Evolutionary conservation across 2,329 filamentous ascomycete genomes (phyloP), one percentile per base, ranked within the genome.

Genomic region (Cladosporium sp.): DNA sequence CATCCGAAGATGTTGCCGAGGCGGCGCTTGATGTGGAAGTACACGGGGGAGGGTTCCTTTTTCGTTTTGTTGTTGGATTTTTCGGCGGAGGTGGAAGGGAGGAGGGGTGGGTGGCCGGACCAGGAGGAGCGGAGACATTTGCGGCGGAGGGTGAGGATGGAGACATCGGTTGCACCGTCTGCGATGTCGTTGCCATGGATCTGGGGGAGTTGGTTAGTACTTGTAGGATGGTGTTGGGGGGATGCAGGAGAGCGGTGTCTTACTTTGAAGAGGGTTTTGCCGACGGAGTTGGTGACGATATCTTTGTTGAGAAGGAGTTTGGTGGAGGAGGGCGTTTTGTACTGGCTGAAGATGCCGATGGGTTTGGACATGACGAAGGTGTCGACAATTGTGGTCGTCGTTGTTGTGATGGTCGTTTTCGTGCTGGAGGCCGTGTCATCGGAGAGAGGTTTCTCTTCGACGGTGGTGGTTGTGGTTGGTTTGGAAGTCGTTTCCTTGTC

Each of bases 231-330:
- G 3, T 28, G 30, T 13, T 32, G 16, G 14, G 7, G 18, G 4
- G 21, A 21, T 13, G 26, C 5, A 2, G 16, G 18, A 25, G 34
- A 3, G 4, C 32, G n/a, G 21, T 18, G 16, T 16, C n/a, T n/a
- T n/a, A 56, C 60, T 34, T 63, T 63, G 60, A 63, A 63, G 25
- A 63, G n/a, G 0, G 49, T 48, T 51, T 56, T 54, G 48, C 60
- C 60, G 11, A 39, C 25, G 25, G 60, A 63, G 25, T 56, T 39
- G 25, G 60, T 63, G 23, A 63, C 60, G 49, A 63, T 16, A 18
- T 63, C 49, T 56, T 63, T 56, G 60, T 54, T 63, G 23, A 63
- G 48, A 16, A 36, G 32, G 23, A 63, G 49, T 16, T 23, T 63
- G 23, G 32, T 54, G 48, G 60, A 54, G 13, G 18, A 11, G 2